phyloP scores from a whole-genome alignment of 2,329 filamentous ascomycete species.

The Botrytis fragariae region DNA sequence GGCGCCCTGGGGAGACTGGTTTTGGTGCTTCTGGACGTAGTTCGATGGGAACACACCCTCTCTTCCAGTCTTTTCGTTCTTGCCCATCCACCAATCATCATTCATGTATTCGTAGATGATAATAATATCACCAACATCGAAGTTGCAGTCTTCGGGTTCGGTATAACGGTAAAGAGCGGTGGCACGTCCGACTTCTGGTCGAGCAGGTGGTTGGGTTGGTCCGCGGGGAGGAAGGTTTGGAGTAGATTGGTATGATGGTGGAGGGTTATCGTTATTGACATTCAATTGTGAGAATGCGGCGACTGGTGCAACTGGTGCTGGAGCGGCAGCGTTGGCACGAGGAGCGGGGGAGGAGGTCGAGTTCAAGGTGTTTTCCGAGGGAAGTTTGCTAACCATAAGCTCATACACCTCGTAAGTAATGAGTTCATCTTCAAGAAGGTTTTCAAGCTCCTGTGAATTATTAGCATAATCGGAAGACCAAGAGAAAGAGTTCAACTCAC shows the following conservation, averaged over 20 bases:
- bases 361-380: constrained; percentile 61
- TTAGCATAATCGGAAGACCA: constrained; percentile 23
- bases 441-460: constrained; percentile 76
- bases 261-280: constrained; percentile 26
- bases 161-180: constrained; percentile 82
- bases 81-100: constrained; percentile 93
- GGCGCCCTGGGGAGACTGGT: constrained; percentile 32
- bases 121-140: constrained; percentile 78
- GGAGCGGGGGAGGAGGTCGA: constrained; percentile 21
- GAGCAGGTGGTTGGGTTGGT: constrained; percentile 38
- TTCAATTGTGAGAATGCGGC: constrained; percentile 28
- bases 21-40: constrained; percentile 71
- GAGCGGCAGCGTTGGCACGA: constrained; percentile 36
- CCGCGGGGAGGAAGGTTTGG: constrained; percentile 27
- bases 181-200: constrained; percentile 65
- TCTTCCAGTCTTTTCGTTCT: constrained; percentile 74
- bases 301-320: constrained; percentile 40
- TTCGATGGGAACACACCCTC: constrained; percentile 95
- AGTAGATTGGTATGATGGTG: constrained; percentile 38
- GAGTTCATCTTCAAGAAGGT: constrained; percentile 77
- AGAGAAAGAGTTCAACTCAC: constrained; percentile 25
- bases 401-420: constrained; percentile 75
- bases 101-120: constrained; percentile 91
- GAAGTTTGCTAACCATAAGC: constrained; percentile 71
- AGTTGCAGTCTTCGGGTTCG: constrained; percentile 74